Conservation (phyloP, 176 grass and related monocot genomes). For the Pharus latifolius region DNA sequence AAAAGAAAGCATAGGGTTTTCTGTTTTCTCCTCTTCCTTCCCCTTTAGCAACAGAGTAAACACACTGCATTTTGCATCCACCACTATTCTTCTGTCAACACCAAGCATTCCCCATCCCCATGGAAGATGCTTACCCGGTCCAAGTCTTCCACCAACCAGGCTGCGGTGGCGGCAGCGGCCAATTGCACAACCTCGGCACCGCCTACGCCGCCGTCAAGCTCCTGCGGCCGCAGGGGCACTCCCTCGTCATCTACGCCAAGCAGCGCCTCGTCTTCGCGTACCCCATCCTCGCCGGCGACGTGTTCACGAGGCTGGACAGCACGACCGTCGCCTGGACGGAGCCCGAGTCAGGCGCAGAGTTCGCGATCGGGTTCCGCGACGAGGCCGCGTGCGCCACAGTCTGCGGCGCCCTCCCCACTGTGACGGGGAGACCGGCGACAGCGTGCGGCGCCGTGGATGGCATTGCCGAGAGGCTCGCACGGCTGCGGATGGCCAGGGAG, state of each 20-base stretch:
- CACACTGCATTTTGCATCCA: too few relatives aligned
- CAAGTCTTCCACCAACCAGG: conserved; percentile 9
- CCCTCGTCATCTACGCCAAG: conserved; percentile 19
- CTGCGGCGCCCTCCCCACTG: conserved; percentile 12
- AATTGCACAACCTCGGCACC: conserved; percentile 11
- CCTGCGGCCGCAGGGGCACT: conserved; percentile 27
- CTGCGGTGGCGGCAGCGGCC: not conserved
- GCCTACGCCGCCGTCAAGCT: conserved; percentile 19
- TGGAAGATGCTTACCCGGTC: not conserved
- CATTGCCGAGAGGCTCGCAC: conserved; percentile 12
- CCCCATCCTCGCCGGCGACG: conserved; percentile 25
- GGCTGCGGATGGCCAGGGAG: conserved; percentile 14
- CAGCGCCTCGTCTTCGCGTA: conserved; percentile 25
- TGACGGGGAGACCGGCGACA: not conserved
- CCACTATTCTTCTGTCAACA: too few relatives aligned
- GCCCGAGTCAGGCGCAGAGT: not conserved
- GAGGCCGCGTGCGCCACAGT: conserved; percentile 16
- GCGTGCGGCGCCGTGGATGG: not conserved
- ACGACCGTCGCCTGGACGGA: conserved; percentile 21
- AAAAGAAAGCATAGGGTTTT: too few relatives aligned
- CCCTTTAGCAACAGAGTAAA: too few relatives aligned
- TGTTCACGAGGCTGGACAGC: conserved; percentile 17
- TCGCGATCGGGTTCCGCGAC: conserved; percentile 24
- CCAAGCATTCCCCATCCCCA: too few relatives aligned
- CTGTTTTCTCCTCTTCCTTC: too few relatives aligned